Evolutionary conservation across 2,329 filamentous ascomycete genomes (phyloP).

Genomic region (Raffaelea ambrosiae): DNA sequence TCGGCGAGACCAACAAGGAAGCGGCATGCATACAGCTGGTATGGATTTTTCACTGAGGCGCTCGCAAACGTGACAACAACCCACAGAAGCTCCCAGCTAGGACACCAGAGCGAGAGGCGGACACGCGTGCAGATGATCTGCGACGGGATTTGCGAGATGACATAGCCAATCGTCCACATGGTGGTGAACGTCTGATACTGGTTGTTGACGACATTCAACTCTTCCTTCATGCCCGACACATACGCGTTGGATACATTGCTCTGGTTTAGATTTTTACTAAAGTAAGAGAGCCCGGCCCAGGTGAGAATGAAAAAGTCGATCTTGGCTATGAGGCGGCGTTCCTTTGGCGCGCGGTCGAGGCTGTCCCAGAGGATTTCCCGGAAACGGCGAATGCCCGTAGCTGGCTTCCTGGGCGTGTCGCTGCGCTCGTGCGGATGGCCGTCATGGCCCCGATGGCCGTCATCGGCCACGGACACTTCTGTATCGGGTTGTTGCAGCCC

Average conservation of each 20-base stretch:
- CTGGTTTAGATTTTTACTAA: not conserved
- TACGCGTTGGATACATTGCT: slow-evolving; percentile 1
- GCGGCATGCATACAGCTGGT: slow-evolving; percentile 1
- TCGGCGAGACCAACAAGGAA: slow-evolving; percentile 1
- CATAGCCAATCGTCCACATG: slow-evolving; percentile 3
- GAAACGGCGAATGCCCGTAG: not conserved
- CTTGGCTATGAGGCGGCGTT: not conserved
- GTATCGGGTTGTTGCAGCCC: not conserved
- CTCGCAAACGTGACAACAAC: not conserved
- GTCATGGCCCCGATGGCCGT: no score
- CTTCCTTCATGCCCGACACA: slow-evolving; percentile 2
- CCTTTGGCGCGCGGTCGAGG: not conserved
- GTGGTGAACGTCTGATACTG: slow-evolving; percentile 2
- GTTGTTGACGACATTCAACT: not conserved
- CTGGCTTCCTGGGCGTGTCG: not conserved
- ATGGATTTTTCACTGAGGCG: not conserved
- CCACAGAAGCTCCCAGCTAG: slow-evolving; percentile 2
- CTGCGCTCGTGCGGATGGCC: not conserved
- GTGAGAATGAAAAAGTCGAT: slow-evolving; percentile 3
- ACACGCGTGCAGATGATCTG: slow-evolving; percentile 3
- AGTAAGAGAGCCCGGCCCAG: slow-evolving; percentile 1
- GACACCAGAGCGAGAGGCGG: slow-evolving; percentile 1
- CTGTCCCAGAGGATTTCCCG: slow-evolving; percentile 1
- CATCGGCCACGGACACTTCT: not conserved
- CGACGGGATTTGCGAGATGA: not conserved